Evolutionary conservation across 2,329 filamentous ascomycete species (phyloP), one percentile per base, ranked within the genome.

Genomic region (Pezicula rhizophila): DNA sequence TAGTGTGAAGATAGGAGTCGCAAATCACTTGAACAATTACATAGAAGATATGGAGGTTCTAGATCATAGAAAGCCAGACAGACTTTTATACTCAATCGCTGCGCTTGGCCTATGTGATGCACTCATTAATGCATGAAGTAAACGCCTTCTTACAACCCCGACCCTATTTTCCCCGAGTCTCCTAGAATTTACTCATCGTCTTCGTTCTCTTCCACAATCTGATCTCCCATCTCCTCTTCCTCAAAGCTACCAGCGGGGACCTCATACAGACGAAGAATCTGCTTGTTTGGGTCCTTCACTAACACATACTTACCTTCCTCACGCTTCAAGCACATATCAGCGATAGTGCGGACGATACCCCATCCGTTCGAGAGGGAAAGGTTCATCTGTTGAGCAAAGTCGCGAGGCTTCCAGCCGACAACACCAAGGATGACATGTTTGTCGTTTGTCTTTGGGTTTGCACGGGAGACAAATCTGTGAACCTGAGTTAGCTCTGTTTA

Each of bases 311-410:
- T 91, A 69, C 85, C 86, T 60, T 90, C 85, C 42, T 82, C 77
- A 69, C 84, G 81, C 69, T 84, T 81, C 60, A 90, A 78, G 63
- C 85, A 87, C 86, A 97, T 95, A 71, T 99, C 93, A 61, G 89
- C 89, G 64, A 99, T 96, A 45, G 93, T 99, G 58, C 93, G 89
- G 52, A 99, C 93, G 58, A 99, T 97, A 69, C 93, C 93, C 93
- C 93, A 99, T 55, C 93, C 93, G 72, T 99, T 99, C 72, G 87
- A 87, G 50, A 97, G 80, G 63, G 91, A 95, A 63, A 99, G 73
- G 74, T 96, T 96, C 93, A 99, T 99, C 78, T 99, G 93, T 64
- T 81, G 79, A 55, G 93, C 93, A 61, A 99, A 97, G 67, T 99
- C 95, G 62, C 88, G 85, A 34, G 93, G 93, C 78, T 99, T 99